Conservation (phyloP, 2,329 filamentous ascomycete genomes). For the Sordariomycetes sp. region DNA sequence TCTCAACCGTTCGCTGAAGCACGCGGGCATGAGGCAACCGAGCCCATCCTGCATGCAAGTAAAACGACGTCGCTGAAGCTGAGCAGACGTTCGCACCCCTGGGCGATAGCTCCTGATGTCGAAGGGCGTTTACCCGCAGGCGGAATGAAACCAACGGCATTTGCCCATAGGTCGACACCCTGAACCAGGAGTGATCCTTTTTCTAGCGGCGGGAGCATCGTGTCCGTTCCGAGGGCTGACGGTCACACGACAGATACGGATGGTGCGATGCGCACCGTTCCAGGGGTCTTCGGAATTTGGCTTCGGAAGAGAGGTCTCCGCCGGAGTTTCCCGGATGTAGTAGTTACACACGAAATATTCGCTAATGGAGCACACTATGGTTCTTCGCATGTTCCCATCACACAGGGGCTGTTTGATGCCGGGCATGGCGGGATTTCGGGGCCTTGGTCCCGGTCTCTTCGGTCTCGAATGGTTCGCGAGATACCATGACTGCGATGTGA, state of each 20-base stretch:
- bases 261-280: too few species aligned
- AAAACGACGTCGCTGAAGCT: too few species aligned
- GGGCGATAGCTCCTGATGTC: slow-evolving; percentile 12
- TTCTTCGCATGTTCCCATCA: background rate
- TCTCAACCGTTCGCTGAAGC: too few species aligned
- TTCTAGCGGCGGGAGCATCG: background rate
- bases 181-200: slow-evolving; percentile 5
- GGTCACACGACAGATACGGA: background rate
- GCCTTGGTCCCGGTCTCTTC: background rate
- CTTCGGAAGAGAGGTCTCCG: too few species aligned
- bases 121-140: slow-evolving; percentile 32
- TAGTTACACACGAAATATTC: too few species aligned
- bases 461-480: background rate
- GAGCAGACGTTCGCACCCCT: slow-evolving; percentile 8
- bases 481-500: too few species aligned
- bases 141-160: slow-evolving; percentile 12
- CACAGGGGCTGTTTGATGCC: background rate
- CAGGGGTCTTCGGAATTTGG: too few species aligned
- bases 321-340: too few species aligned
- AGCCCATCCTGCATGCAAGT: too few species aligned
- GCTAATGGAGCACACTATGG: background rate
- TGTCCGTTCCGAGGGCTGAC: background rate
- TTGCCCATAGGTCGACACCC: slow-evolving; percentile 29
- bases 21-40: too few species aligned
- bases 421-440: background rate